Evolutionary conservation across 2,329 filamentous ascomycete species (phyloP), one percentile per base, ranked within the genome.

Genomic region (Volutella citrinella): DNA sequence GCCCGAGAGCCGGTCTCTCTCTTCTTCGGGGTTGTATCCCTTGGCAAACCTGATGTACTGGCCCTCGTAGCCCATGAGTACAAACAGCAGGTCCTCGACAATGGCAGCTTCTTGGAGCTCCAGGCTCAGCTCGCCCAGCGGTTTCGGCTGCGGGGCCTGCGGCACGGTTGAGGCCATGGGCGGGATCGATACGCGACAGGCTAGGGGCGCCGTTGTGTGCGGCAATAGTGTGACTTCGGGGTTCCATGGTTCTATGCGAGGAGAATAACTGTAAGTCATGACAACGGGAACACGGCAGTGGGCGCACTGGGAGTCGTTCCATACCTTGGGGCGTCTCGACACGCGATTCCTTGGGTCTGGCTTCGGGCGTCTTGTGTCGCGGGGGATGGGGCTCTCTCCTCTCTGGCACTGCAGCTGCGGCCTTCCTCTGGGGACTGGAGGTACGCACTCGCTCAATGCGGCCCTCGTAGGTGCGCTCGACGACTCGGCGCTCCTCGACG

Each of bases 41-140:
- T 87, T 84, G 38, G 76, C 77, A 57, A 88, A 97, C 35, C 87
- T 85, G 42, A 98, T 86, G 57, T 97, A 97, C 60, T 95, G 89
- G n/a, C 93, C 93, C 63, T 98, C 93, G 45, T 89, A 95, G 16
- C 93, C 93, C 90, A 98, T 96, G 52, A 97, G 94, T 6, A 95
- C 89, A 56, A 91, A 96, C 21, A 97, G 65, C 12, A 98, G 65
- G 52, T 98, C 93, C 49, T 96, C 90, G 26, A 97, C 71, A 28
- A 98, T 84, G 8, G 80, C 85, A 16, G 81, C 78, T 64, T 98
- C 93, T 60, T 98, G 93, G 4, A 78, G 77, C 46, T 94, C 84
- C 18, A 94, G 67, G 1, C 81, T 80, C 39, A 97, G 66, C 37
- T 86, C 79, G 36, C 74, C 69, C 12, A 97, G 69, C 26, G 87